Evolutionary conservation across 148 eudicot species (phyloP), one percentile per base, ranked within the genome.

Genomic region (Nepenthes gracilis): DNA sequence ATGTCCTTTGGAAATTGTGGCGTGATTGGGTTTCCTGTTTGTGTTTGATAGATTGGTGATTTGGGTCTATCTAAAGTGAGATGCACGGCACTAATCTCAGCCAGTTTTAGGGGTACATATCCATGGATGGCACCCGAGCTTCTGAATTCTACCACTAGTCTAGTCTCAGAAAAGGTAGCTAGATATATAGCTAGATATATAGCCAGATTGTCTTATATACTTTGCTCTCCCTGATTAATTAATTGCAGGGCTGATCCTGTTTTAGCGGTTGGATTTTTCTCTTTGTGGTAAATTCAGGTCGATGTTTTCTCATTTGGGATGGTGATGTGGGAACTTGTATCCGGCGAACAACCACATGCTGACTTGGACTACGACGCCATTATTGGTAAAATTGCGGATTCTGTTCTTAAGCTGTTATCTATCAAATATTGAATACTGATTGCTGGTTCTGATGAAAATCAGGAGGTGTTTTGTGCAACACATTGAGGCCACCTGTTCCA

Each of bases 41-140:
- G 11, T 11, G 48, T 5, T 45, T 45, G 48, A 6, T 56, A 62
- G 65, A 55, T 62, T 62, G 65, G 65, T 47, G 65, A 62, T 62
- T 36, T 62, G 56, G 65, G 65, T 12, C 65, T 62, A 53, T 62
- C 65, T 12, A 62, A 50, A 14, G 65, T 62, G 43, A 62, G 49
- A 36, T 62, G 65, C 14, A 34, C 48, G 57, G 49, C 65, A 51
- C 49, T 62, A 23, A 62, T 62, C n/a, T 62, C 65, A 6, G 65
- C 55, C 14, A 55, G 65, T 12, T 55, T 62, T 32, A 49, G 65
- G 54, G 65, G 65, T 34, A 62, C 65, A 1, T 55, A 47, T 62
- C 65, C 65, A 0, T 62, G 65, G 65, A 62, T 62, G 65, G 65
- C 65, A 8, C 65, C 65, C 15, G 65, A 62, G 51, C 65, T 62